phyloP scores from a whole-genome alignment of 2,329 filamentous ascomycete genomes.

The Thermothelomyces thermophilus region DNA sequence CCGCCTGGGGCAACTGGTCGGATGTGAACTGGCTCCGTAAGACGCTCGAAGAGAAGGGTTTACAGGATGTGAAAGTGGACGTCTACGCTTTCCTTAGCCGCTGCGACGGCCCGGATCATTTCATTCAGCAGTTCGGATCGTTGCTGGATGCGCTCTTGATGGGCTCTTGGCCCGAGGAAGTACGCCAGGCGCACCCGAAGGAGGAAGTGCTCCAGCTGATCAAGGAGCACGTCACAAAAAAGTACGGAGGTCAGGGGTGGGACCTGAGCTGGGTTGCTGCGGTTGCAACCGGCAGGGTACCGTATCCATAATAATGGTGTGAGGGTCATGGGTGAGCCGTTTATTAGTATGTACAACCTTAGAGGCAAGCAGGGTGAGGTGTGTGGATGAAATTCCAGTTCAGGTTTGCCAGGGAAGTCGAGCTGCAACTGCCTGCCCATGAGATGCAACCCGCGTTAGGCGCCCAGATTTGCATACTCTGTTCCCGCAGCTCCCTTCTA shows the following conservation, averaged over 20 bases:
- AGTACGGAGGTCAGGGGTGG: conserved; percentile 33
- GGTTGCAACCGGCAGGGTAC: conserved; percentile 23
- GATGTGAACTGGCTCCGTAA: conserved; percentile 34
- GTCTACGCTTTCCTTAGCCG: conserved; percentile 26
- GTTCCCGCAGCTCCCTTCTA: conserved; percentile 20
- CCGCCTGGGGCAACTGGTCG: conserved; percentile 35
- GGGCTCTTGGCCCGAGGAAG: conserved; percentile 36
- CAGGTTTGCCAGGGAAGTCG: no score
- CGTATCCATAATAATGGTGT: neutral
- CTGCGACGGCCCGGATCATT: conserved; percentile 33
- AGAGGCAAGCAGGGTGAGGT: no score
- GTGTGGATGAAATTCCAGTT: no score
- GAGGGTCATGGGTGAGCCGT: no score
- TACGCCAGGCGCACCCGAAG: conserved; percentile 29
- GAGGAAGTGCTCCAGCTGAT: conserved; percentile 34
- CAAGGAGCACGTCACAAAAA: conserved; percentile 34
- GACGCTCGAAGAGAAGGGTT: conserved; percentile 32
- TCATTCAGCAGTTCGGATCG: conserved; percentile 30
- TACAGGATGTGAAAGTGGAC: conserved; percentile 35
- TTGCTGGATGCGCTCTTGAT: conserved; percentile 37
- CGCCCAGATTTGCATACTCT: conserved; percentile 8
- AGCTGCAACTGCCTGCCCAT: no score
- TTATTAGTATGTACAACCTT: no score
- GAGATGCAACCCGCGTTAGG: conserved; percentile 16
- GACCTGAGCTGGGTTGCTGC: conserved; percentile 31